Conservation (phyloP, 2,329 filamentous ascomycete species). For the Cercospora zeina region DNA sequence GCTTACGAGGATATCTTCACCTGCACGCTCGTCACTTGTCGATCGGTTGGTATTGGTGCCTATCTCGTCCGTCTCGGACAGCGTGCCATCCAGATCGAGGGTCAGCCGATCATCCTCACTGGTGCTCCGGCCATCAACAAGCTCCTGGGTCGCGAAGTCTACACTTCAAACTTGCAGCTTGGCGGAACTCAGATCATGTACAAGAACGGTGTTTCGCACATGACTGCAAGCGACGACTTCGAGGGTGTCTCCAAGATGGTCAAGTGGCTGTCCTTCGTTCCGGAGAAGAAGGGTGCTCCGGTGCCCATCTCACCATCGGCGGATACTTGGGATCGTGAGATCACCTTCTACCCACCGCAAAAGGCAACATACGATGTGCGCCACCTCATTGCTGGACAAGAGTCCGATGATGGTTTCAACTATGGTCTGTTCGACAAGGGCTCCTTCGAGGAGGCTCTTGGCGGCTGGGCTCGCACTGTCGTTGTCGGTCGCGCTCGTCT, state of each 20-base stretch:
- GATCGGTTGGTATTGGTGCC: slow-evolving; percentile 98
- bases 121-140: slow-evolving; percentile 98
- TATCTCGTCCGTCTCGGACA: slow-evolving; percentile 98
- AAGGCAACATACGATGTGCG: slow-evolving; percentile 90
- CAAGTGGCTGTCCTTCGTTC: slow-evolving; percentile 95
- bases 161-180: slow-evolving; percentile 97
- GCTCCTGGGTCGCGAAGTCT: slow-evolving; percentile 93
- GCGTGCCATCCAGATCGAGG: slow-evolving; percentile 97
- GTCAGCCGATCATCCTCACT: slow-evolving; percentile 97
- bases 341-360: slow-evolving; percentile 75
- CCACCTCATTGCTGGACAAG: slow-evolving; percentile 86
- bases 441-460: slow-evolving; percentile 95
- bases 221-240: slow-evolving; percentile 97
- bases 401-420: slow-evolving; percentile 82
- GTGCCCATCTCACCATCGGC: slow-evolving; percentile 85
- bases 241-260: slow-evolving; percentile 97
- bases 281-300: slow-evolving; percentile 89
- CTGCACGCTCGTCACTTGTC: slow-evolving; percentile 93
- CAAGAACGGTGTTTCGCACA: slow-evolving; percentile 98
- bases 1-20: slow-evolving; percentile 99
- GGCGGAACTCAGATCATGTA: slow-evolving; percentile 99
- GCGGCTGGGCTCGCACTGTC: slow-evolving; percentile 95
- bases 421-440: slow-evolving; percentile 93
- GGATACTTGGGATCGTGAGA: slow-evolving; percentile 90
- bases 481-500: slow-evolving; percentile 95